Base-by-base conservation (phyloP, 805 yeast species). In the Wickerhamiella sorbophila region DNA sequence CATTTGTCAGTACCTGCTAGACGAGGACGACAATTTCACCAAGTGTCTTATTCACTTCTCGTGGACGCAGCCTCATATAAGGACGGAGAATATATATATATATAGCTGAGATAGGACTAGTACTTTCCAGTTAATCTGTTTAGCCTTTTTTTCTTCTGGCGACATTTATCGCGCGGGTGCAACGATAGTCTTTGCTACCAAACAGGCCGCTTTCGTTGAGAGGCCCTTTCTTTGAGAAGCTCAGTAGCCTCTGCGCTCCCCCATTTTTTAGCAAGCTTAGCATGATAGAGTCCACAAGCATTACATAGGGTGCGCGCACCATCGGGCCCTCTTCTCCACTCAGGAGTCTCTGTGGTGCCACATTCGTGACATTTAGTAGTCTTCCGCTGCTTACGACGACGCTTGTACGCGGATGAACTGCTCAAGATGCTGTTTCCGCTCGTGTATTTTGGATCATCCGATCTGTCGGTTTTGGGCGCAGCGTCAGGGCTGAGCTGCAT, bases 281-380 rank as follows among this genome's bases (percentile, higher is more conserved):
- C 79, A 56, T 75, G 81, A 54, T 70, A 78, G 33, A 82, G 60
- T 0, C 94, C 94, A 57, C 94, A 82, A 1, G 91, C 91, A 56
- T 82, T 83, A 60, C 93, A 82, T 39, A 82, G 60, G 1, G 86
- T 78, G 32, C 85, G 64, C 12, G 75, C 73, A 2, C 91, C 93
- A 41, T 71, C 71, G 1, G 94, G 91, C 0, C 91, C 91, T 36
- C 79, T 69, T 42, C 93, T 63, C 93, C 94, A 82, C 57, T 82
- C 91, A 0, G 91, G 91, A 0, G 93, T 79, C 36, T 71, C 73
- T 5, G 55, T 59, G 4, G 69, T 64, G n/a, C 66, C 68, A 52
- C 82, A 76, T 44, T 71, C 67, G 33, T 63, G 65, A 49, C 72
- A 67, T 21, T 24, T 43, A 42, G 18, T 52, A 47, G 8, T 36